Evolutionary conservation across 164 flowering plant genomes (phyloP), one percentile per base, ranked within the genome.

Genomic region (Cinnamomum micranthum): DNA sequence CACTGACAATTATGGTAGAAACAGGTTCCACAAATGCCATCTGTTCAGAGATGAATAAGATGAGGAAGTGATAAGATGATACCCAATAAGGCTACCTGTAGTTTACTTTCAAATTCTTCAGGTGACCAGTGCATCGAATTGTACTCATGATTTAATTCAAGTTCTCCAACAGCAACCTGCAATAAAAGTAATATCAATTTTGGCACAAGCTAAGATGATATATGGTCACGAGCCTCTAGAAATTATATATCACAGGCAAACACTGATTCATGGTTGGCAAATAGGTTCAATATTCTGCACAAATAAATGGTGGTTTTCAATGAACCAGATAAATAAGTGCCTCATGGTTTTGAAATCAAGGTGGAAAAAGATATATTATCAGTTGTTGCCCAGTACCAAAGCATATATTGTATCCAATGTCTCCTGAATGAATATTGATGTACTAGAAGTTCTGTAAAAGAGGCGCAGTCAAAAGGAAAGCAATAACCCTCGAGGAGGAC

Each of bases 161-260:
- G 92, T 84, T 96, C 98, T 76, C 99, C 98, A 69, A 95, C 98
- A 66, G 90, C 93, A 82, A 96, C 97, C 99, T 96, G 90, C 80
- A 80, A 69, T 35, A 27, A 74, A 27, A 31, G 65, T 50, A 23
- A 24, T 28, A 3, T 68, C 71, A 70, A 65, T 47, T 27, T 66
- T 17, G 25, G 71, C 70, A 70, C 22, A 68, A 65, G 76, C 52
- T 24, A 50, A 41, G 58, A n/a, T 70, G 59, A 52, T 52, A 52
- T 31, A 31, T 31, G 59, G 59, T 52, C 17, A 52, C 19, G 1
- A 52, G 19, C 59, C 20, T 52, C 17, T 14, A 13, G 59, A 52
- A 52, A 52, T 52, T 14, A 52, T 52, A 5, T 31, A 31, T 31
- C 35, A 31, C 35, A 52, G 59, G 59, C 3, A 52, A 52, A 52